Percentiles rank a stretch among this genome's conserved stretches.
phyloP scores from a whole-genome alignment of 1,139 yeast species.

The Meyerozyma smithsonii region DNA sequence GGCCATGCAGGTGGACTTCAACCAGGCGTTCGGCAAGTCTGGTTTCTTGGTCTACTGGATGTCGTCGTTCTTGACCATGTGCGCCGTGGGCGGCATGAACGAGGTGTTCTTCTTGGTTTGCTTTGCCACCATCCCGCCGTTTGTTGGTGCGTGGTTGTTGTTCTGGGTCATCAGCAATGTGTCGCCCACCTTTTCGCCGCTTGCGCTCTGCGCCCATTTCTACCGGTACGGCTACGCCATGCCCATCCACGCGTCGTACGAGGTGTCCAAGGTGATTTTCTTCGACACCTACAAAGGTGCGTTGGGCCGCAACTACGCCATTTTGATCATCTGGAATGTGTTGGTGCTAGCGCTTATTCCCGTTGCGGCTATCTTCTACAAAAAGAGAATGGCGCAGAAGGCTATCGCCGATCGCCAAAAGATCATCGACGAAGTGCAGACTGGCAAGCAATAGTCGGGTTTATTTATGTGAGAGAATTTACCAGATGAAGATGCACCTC shows the following conservation, averaged over 20 bases:
- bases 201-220: slow-evolving; percentile 40
- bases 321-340: slow-evolving; percentile 11
- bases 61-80: slow-evolving; percentile 14
- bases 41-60: slow-evolving; percentile 36
- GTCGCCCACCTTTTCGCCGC: slow-evolving; percentile 45
- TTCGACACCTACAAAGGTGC: slow-evolving; percentile 13
- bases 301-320: slow-evolving; percentile 13
- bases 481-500: too few relatives aligned
- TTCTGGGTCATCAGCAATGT: slow-evolving; percentile 41
- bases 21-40: slow-evolving; percentile 32
- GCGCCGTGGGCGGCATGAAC: slow-evolving; percentile 13
- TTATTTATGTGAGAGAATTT: too few relatives aligned
- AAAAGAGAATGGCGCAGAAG: slow-evolving; percentile 1
- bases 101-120: slow-evolving; percentile 32
- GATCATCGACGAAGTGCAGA: background rate
- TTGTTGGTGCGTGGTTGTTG: slow-evolving; percentile 46
- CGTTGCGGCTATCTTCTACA: slow-evolving; percentile 4
- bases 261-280: slow-evolving; percentile 13
- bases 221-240: slow-evolving; percentile 49
- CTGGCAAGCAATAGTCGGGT: background rate
- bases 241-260: slow-evolving; percentile 26
- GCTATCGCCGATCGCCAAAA: slow-evolving; percentile 1
- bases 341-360: slow-evolving; percentile 8
- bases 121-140: slow-evolving; percentile 29
- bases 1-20: slow-evolving; percentile 41